These are phyloP conservation scores for Coemansia sp. DNA, from an alignment of 192 early-diverging fungal genomes.

Conservation along the genomic window DNA sequence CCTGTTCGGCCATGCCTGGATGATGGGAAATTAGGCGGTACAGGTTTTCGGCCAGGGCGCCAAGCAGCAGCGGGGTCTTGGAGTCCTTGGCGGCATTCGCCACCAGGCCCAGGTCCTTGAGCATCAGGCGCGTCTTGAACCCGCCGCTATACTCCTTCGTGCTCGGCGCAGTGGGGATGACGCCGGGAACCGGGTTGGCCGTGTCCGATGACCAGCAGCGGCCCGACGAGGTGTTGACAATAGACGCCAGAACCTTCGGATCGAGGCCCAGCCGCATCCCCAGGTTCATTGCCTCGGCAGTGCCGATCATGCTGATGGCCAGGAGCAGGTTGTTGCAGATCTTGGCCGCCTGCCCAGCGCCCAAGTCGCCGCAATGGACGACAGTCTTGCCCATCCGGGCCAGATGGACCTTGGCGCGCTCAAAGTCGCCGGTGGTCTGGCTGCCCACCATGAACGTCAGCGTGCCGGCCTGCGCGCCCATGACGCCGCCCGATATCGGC, in stretches of 20 bases:
- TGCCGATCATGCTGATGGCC: conserved; percentile 90
- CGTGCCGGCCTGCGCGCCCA: conserved; percentile 81
- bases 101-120: conserved; percentile 89
- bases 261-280: conserved; percentile 85
- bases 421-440: conserved; percentile 52
- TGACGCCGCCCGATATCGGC: conserved; percentile 91
- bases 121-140: conserved; percentile 84
- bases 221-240: conserved; percentile 86
- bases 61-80: conserved; percentile 64
- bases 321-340: conserved; percentile 98
- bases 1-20: conserved; percentile 64
- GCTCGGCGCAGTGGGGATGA: conserved; percentile 72
- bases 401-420: conserved; percentile 56
- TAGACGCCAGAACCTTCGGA: conserved; percentile 70
- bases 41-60: conserved; percentile 71
- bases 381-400: conserved; percentile 85
- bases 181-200: conserved; percentile 84
- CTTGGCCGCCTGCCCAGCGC: conserved; percentile 88
- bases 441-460: conserved; percentile 97
- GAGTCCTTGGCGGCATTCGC: conserved; percentile 83
- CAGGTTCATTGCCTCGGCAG: conserved; percentile 87
- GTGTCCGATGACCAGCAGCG: conserved; percentile 91
- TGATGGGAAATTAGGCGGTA: conserved; percentile 70
- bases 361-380: conserved; percentile 74
- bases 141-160: conserved; percentile 79